Evolutionary conservation across 163 green algal species (phyloP), one percentile per base, ranked within the genome.

Genomic region (Chlamydomonas reinhardtii): DNA sequence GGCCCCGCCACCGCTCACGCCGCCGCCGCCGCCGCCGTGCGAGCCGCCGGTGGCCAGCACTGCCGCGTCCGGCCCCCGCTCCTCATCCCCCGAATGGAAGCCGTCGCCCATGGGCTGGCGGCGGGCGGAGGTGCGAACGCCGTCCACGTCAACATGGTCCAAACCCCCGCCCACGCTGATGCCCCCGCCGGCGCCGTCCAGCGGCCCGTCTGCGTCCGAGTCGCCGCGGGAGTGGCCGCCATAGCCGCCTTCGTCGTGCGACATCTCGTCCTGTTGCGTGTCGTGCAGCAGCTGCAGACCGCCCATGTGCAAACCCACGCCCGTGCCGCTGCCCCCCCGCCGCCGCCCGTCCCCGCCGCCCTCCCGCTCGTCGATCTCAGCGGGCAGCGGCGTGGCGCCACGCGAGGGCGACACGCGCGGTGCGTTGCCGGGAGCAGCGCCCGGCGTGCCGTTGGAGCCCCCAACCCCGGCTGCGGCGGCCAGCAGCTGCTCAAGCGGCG

Each of bases 201-300:
- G 31, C 34, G 78, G 78, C 16, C 78, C 78, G 20, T 85, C 78
- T 0, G 52, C 78, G 27, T 85, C 78, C 19, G 78, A 85, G 8
- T 85, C 78, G 5, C 19, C 39, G 0, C 78, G 68, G n/a, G 64
- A 76, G 32, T 59, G 74, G 11, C 48, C 48, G 25, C 8, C 73
- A 12, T 68, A 79, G 48, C 48, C 48, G 16, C 16, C 52, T 1
- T 85, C 68, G 69, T 85, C 78, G 17, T 85, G 71, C 4, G 76
- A 84, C n/a, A 76, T 69, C 5, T 37, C 65, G 78, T 76, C 59
- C 20, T 31, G 14, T 1, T 56, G 48, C 48, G 48, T 56, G 48
- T 56, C 64, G 24, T 76, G 43, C 15, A 85, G 66, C 31, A 85
- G 48, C 27, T 61, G 66, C 25, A 85, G 31, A 16, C 78, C 78